These are phyloP conservation scores for Dactylellina leptospora DNA, from an alignment of 2,329 filamentous ascomycete genomes.

Conservation along the genomic window DNA sequence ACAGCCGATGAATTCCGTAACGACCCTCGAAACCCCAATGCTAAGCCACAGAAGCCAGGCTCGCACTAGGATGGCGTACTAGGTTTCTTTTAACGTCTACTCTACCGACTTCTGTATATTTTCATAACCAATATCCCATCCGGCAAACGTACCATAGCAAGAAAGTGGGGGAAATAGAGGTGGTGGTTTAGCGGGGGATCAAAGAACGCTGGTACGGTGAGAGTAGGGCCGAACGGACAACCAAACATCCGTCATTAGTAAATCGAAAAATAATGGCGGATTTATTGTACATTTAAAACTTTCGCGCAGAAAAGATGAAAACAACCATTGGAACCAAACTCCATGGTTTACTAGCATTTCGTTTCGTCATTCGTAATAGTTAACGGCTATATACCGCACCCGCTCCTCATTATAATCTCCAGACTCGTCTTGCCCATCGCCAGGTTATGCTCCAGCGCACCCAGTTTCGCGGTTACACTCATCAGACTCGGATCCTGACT, in stretches of 20 bases:
- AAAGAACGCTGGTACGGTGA: not conserved
- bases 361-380: no score
- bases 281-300: constrained; percentile 46
- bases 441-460: constrained; percentile 70
- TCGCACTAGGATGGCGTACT: constrained; percentile 35
- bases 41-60: constrained; percentile 57
- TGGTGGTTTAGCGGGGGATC: not conserved
- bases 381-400: constrained; percentile 56
- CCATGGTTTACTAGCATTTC: no score
- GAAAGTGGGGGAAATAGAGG: not conserved
- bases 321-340: no score
- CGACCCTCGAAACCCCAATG: constrained; percentile 85
- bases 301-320: no score
- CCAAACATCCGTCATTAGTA: constrained; percentile 10
- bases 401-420: constrained; percentile 68
- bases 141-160: constrained; percentile 2
- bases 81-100: constrained; percentile 17
- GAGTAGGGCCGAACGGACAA: not conserved
- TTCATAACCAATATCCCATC: not conserved
- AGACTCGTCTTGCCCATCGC: constrained; percentile 68
- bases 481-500: constrained; percentile 74
- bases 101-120: constrained; percentile 19
- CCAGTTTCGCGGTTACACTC: constrained; percentile 72
- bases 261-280: not conserved
- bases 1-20: constrained; percentile 95